Evolutionary conservation across 176 grass and related monocot species (phyloP).

Genomic region (Ensete ventricosum): DNA sequence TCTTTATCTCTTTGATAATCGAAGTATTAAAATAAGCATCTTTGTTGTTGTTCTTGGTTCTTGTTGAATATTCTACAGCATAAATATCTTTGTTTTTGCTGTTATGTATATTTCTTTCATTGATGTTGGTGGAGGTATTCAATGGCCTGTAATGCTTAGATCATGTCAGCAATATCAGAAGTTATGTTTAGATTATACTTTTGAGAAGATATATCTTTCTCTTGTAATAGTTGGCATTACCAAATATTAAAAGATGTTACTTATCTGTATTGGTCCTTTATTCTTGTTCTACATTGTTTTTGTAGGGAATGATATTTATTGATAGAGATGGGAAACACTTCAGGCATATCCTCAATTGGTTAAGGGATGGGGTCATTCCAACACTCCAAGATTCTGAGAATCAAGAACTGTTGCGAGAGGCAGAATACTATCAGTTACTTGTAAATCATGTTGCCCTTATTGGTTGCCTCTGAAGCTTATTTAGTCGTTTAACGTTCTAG

Average conservation of each 20-base stretch:
- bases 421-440: constrained; percentile 84
- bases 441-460: constrained; percentile 28
- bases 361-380: constrained; percentile 59
- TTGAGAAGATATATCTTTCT: neutral
- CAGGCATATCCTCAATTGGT: constrained; percentile 85
- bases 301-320: constrained; percentile 77
- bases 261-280: neutral
- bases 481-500: no score
- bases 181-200: neutral
- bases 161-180: neutral
- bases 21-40: neutral
- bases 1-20: neutral
- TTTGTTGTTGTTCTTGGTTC: neutral
- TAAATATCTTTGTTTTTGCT: neutral
- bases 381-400: constrained; percentile 44
- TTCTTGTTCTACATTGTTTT: neutral
- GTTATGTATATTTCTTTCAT: neutral
- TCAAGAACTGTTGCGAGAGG: constrained; percentile 67
- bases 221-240: neutral
- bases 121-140: neutral
- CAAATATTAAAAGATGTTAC: neutral
- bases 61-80: neutral
- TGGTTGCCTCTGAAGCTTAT: neutral
- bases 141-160: neutral
- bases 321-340: constrained; percentile 93